Evolutionary conservation across 2,329 filamentous ascomycete species (phyloP).

Genomic region (Fusarium nematophilum): DNA sequence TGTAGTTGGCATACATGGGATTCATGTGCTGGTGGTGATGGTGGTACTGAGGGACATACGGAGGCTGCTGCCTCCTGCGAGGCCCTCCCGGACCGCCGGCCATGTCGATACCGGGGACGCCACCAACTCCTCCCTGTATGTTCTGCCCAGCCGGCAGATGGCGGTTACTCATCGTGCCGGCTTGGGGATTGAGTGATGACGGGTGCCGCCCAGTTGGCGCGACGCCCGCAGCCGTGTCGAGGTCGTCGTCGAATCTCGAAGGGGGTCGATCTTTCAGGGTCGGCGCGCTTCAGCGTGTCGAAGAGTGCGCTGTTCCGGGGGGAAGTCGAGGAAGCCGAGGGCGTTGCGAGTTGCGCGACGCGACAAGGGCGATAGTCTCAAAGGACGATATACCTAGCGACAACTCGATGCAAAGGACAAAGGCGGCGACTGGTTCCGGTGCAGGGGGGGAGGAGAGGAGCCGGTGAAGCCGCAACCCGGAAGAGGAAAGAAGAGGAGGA

Average conservation of each 20-base stretch:
- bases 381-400: conserved; percentile 27
- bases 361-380: conserved; percentile 34
- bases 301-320: conserved; percentile 28
- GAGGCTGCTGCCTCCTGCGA: conserved; percentile 52
- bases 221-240: conserved; percentile 46
- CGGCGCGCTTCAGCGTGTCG: conserved; percentile 36
- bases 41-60: conserved; percentile 53
- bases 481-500: conserved; percentile 8
- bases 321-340: neutral
- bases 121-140: conserved; percentile 60
- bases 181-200: conserved; percentile 59
- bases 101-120: conserved; percentile 51
- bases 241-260: conserved; percentile 30
- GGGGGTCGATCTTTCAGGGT: conserved; percentile 14
- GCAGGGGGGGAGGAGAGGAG: conserved; percentile 24
- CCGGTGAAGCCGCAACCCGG: conserved; percentile 22
- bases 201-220: conserved; percentile 50
- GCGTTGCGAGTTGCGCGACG: conserved; percentile 35
- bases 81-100: conserved; percentile 51
- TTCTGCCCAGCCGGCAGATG: conserved; percentile 82
- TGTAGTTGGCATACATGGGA: conserved; percentile 64
- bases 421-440: conserved; percentile 12
- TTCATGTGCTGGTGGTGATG: conserved; percentile 56
- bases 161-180: conserved; percentile 81
- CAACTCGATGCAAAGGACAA: conserved; percentile 32